Percentiles rank a stretch among this genome's conserved stretches.
These are phyloP conservation scores for Aureobasidium leucospermi DNA, from an alignment of 2,329 filamentous ascomycete genomes.

Conservation along the genomic window DNA sequence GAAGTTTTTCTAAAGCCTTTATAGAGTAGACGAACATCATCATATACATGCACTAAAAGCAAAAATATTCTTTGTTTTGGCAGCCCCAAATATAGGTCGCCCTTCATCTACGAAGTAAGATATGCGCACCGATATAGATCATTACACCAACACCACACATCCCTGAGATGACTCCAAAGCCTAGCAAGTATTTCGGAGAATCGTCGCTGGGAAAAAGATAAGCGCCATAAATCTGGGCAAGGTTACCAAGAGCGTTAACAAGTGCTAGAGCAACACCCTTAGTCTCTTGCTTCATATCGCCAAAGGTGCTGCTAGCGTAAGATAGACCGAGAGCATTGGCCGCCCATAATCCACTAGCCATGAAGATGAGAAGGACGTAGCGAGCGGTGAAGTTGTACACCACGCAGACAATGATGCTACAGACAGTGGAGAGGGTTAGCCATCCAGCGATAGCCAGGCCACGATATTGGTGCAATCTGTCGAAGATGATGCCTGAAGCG, in stretches of 20 bases:
- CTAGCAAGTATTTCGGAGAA: conserved; percentile 43
- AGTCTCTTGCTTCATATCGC: conserved; percentile 41
- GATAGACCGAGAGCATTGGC: conserved; percentile 46
- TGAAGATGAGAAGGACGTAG: conserved; percentile 49
- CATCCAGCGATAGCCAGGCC: conserved; percentile 44
- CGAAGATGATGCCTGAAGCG: conserved; percentile 41
- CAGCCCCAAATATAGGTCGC: background rate
- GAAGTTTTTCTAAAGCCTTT: no score
- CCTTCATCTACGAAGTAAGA: background rate
- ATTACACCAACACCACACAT: conserved; percentile 2
- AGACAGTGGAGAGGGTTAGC: conserved; percentile 36
- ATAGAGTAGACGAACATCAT: no score
- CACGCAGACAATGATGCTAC: conserved; percentile 32
- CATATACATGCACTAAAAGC: no score
- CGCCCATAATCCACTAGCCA: conserved; percentile 49
- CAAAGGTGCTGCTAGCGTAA: conserved; percentile 47
- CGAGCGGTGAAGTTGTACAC: conserved; percentile 47
- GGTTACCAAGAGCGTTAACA: conserved; percentile 48
- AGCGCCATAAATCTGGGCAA: conserved; percentile 50
- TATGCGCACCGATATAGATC: conserved; percentile 3
- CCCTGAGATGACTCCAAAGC: conserved; percentile 32
- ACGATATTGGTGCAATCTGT: conserved; percentile 39
- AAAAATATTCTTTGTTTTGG: no score
- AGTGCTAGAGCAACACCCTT: conserved; percentile 47
- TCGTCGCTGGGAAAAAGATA: conserved; percentile 45